These are phyloP conservation scores for Calonectria hawksworthii DNA, from an alignment of 2,329 filamentous ascomycete species.

Conservation along the genomic window DNA sequence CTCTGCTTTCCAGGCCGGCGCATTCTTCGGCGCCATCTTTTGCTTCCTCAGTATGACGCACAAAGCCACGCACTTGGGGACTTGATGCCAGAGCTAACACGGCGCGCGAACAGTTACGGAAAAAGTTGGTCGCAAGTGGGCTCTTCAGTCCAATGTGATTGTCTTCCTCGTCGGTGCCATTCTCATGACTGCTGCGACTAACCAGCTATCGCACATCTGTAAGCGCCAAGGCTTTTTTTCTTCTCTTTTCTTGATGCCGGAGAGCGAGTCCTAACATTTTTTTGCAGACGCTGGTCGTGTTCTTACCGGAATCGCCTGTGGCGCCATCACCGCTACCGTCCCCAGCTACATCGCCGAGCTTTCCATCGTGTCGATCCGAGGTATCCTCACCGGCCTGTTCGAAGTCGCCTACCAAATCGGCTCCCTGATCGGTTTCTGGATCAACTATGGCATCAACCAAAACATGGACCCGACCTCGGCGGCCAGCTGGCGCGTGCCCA, in stretches of 20 bases:
- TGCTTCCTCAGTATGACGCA: slow-evolving; percentile 54
- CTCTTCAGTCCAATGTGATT: slow-evolving; percentile 60
- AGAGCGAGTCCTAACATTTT: not conserved
- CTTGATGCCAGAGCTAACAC: not conserved
- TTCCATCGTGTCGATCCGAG: slow-evolving; percentile 70
- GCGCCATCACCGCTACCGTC: slow-evolving; percentile 70
- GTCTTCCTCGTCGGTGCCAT: slow-evolving; percentile 61
- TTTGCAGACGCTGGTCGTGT: slow-evolving; percentile 68
- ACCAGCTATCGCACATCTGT: slow-evolving; percentile 61
- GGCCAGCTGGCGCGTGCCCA: slow-evolving; percentile 63
- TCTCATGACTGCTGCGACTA: slow-evolving; percentile 57
- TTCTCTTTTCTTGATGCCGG: rapidly evolving
- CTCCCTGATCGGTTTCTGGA: slow-evolving; percentile 65
- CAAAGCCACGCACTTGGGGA: not conserved
- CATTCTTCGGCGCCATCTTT: slow-evolving; percentile 66
- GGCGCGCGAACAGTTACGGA: slow-evolving; percentile 56
- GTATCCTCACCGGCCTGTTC: slow-evolving; percentile 68
- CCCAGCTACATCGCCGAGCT: slow-evolving; percentile 76
- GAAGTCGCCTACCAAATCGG: slow-evolving; percentile 69
- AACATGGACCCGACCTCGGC: slow-evolving; percentile 51
- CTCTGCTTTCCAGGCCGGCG: slow-evolving; percentile 63
- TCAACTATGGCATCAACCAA: slow-evolving; percentile 60
- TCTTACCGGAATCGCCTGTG: slow-evolving; percentile 69
- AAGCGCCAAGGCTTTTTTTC: slow-evolving; percentile 15
- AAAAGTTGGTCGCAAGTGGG: slow-evolving; percentile 63